Evolutionary conservation across 2,329 filamentous ascomycete genomes (phyloP).

Genomic region (Plectosphaerella plurivora): DNA sequence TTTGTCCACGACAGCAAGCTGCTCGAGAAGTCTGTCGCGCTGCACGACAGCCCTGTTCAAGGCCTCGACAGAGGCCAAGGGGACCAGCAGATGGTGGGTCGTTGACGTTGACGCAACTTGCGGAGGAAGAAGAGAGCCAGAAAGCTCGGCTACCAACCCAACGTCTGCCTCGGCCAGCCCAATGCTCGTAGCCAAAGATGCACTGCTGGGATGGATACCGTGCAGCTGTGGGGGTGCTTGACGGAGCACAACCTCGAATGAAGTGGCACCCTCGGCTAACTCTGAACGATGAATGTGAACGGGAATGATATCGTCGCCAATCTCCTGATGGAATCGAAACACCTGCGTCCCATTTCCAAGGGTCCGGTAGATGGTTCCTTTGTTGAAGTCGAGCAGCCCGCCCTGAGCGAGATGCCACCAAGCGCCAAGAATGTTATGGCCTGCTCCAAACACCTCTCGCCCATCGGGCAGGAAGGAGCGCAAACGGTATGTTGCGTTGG

Average conservation of each 20-base stretch:
- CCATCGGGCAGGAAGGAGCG: constrained; percentile 15
- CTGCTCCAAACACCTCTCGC: constrained; percentile 14
- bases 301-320: constrained; percentile 6
- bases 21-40: constrained; percentile 9
- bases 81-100: constrained; percentile 12
- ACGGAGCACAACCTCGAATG: constrained; percentile 7
- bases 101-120: constrained; percentile 14
- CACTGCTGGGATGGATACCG: constrained; percentile 6
- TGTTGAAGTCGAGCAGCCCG: constrained; percentile 8
- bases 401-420: constrained; percentile 15
- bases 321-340: constrained; percentile 8
- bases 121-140: constrained; percentile 1
- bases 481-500: constrained; percentile 7
- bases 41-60: constrained; percentile 7
- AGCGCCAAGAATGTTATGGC: constrained; percentile 17
- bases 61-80: constrained; percentile 6
- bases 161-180: constrained; percentile 6
- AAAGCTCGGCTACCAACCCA: background rate
- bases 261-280: background rate
- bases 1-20: constrained; percentile 10
- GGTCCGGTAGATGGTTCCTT: background rate
- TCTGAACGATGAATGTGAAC: constrained; percentile 3
- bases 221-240: constrained; percentile 10
- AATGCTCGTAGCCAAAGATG: constrained; percentile 5
- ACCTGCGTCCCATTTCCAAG: constrained; percentile 2